Evolutionary conservation across 306 rosid species (phyloP), one percentile per base, ranked within the genome.

Genomic region (Biancaea sappan): DNA sequence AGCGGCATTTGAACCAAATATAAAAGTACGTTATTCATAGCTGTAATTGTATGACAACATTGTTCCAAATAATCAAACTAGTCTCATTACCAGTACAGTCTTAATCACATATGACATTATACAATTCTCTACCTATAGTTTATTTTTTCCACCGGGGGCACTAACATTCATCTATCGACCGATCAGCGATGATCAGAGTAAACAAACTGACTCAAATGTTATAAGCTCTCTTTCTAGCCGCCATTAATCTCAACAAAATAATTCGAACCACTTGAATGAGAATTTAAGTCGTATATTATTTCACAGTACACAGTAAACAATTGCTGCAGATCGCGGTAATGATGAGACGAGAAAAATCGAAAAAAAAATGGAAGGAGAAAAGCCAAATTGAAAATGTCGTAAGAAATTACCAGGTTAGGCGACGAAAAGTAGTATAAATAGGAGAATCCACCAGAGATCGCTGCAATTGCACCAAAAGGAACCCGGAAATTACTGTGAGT

Each of bases 361-460:
- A n/a, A n/a, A 52, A 52, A 25, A 14, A 26, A 16, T 24, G 2
- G 6, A 5, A 31, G 28, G 22, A 67, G 72, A 73, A 75, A 44
- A 29, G 43, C 75, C 75, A 62, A 47, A 61, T 51, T 16, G 24
- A 56, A 74, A 41, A 1, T 18, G 16, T 35, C 12, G 4, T 25
- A 57, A 25, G 37, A 65, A 59, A 16, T 77, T 88, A 95, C 99
- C 78, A 90, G 61, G 74, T 78, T 75, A 58, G 96, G 75, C 26
- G 91, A 83, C 61, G 96, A 87, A 31, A 61, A 73, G 79, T 76
- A 87, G 82, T 80, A 95, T 28, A 87, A 37, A 75, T 77, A 90
- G 35, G 99, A 95, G 80, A 84, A 16, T 73, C 93, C 99, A 60
- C 97, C 99, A 63, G 97, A 86, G 78, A 88, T 71, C 43, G 98